Evolutionary conservation across 2,329 filamentous ascomycete species (phyloP).

Genomic region (Botrytis byssoidea): DNA sequence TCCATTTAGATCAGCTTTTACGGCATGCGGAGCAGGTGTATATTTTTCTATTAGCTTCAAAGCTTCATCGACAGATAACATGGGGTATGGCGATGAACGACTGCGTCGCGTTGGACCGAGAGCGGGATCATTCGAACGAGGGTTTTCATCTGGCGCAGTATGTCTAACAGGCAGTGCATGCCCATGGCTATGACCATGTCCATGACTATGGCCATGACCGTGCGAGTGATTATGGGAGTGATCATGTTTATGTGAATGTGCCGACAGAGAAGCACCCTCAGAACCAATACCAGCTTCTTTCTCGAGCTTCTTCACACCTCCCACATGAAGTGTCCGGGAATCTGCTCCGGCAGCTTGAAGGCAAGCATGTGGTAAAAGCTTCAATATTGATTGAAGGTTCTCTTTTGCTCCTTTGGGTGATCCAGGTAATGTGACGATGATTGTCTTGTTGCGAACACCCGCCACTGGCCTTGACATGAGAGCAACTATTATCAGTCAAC

Average conservation of each 20-base stretch:
- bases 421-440: conserved; percentile 87
- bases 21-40: conserved; percentile 61
- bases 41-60: conserved; percentile 69
- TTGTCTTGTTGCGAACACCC: conserved; percentile 74
- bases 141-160: conserved; percentile 59
- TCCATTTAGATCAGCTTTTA: conserved; percentile 60
- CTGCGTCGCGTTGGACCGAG: conserved; percentile 68
- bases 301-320: conserved; percentile 81
- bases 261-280: conserved; percentile 31
- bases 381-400: conserved; percentile 85
- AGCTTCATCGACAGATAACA: conserved; percentile 83
- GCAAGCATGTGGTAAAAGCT: conserved; percentile 93
- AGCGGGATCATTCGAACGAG: conserved; percentile 59
- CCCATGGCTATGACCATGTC: conserved; percentile 54
- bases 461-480: conserved; percentile 95
- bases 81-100: conserved; percentile 85
- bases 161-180: conserved; percentile 67
- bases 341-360: conserved; percentile 80
- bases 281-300: conserved; percentile 67
- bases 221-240: conserved; percentile 48
- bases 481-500: conserved; percentile 62
- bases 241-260: conserved; percentile 48
- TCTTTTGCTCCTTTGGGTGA: conserved; percentile 95
- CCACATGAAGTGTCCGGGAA: conserved; percentile 75
- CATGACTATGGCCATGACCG: conserved; percentile 43